phyloP scores from a whole-genome alignment of 768 basidiomycete species.

The Phaeotremella fagi region DNA sequence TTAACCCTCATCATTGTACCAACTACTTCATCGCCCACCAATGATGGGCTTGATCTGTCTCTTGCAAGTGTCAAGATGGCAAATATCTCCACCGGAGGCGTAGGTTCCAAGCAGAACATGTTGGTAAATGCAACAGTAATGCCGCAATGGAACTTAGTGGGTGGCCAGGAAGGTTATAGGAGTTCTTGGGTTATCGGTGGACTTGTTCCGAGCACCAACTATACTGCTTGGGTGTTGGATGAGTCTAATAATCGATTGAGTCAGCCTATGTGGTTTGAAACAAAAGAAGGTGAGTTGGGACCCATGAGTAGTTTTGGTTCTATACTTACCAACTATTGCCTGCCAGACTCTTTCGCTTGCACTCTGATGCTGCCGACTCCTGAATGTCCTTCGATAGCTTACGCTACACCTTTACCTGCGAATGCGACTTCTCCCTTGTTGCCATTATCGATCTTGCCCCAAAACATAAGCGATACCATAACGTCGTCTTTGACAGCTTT shows the following conservation, averaged over 20 bases:
- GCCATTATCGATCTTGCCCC: constrained; percentile 28
- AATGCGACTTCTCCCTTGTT: constrained; percentile 13
- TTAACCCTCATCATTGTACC: constrained; percentile 40
- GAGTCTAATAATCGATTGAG: constrained; percentile 14
- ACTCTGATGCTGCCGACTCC: constrained; percentile 36
- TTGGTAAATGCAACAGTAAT: constrained; percentile 13
- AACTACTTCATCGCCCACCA: constrained; percentile 28
- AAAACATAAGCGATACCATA: constrained; percentile 19
- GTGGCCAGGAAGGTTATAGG: constrained; percentile 35
- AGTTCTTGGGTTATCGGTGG: constrained; percentile 29
- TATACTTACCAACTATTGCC: background rate
- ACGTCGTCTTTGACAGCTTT: constrained; percentile 36
- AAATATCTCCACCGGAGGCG: constrained; percentile 19
- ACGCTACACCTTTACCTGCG: constrained; percentile 39
- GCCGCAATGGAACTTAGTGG: constrained; percentile 21
- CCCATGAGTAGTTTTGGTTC: background rate
- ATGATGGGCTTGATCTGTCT: constrained; percentile 29
- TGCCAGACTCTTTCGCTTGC: constrained; percentile 35
- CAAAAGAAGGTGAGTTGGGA: constrained; percentile 41
- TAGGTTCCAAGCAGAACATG: constrained; percentile 9
- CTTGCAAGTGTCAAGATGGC: constrained; percentile 23
- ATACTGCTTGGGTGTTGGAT: constrained; percentile 42
- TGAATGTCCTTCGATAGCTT: constrained; percentile 41
- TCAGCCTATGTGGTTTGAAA: constrained; percentile 42
- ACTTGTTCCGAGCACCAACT: constrained; percentile 33